Evolutionary conservation across 2,329 filamentous ascomycete species (phyloP), one percentile per base, ranked within the genome.

Genomic region (Zasmidium cellare): DNA sequence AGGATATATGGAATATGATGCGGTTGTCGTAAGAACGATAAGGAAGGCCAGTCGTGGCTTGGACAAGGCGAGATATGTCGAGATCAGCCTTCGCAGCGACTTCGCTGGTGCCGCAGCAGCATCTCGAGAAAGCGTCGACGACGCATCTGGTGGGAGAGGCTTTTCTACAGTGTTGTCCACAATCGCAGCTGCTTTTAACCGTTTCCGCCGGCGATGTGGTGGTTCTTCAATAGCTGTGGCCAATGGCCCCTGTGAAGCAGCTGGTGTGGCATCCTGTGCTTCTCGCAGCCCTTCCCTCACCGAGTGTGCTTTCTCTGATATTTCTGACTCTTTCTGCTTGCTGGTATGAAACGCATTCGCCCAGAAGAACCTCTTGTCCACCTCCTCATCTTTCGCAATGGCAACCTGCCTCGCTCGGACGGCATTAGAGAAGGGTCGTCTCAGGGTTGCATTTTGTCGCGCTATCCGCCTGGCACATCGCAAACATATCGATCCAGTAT

Each of bases 31-130:
- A 49, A 99, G 86, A 28, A 96, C 89, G 61, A 99, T 89, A 48
- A 99, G 86, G 67, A 96, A 89, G 7, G 91, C 93, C 50, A 99
- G 86, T 53, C 93, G 91, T 2, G 94, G 94, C 74, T 99, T 99
- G n/a, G 92, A 89, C 65, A 99, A 87, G 23, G 94, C 90, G 62
- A 99, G 87, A 68, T 91, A 91, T 25, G 91, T 87, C 20, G 92
- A 90, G 63, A 94, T 72, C 55, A 85, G 82, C 57, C 92, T 90
- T 60, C 82, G 81, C 46, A 86, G 65, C 20, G 84, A 86, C 51
- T 80, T 74, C 28, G 78, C 75, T 11, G 84, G 84, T 55, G 86
- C 80, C 20, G 77, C 73, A 12, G 82, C 80, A 6, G 85, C 85
- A 53, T 84, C 73, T 46, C 77, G 79, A 6, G 85, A 84, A 44